Conservation (phyloP, 495 filamentous ascomycete genomes). For the Trichocladium uniseriatum region DNA sequence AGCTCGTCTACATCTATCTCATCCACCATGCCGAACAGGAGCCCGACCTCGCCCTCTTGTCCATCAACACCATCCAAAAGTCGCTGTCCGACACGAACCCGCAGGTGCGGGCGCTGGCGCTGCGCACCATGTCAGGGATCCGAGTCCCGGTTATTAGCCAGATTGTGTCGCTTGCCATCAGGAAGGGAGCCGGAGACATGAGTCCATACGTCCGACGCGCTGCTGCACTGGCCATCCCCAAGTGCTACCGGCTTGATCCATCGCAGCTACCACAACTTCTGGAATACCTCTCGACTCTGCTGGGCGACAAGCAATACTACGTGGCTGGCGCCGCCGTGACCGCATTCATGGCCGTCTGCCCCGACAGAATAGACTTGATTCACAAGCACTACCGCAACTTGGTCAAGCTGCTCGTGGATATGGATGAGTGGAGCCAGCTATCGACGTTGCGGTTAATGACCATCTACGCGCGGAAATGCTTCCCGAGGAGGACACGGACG, state of each 20-base stretch:
- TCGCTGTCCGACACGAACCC: conserved; percentile 87
- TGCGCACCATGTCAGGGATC: conserved; percentile 92
- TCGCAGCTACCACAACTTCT: conserved; percentile 72
- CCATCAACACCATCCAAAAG: conserved; percentile 98
- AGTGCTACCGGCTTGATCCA: conserved; percentile 91
- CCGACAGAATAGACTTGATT: conserved; percentile 73
- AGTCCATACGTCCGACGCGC: conserved; percentile 87
- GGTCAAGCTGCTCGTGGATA: conserved; percentile 86
- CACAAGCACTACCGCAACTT: conserved; percentile 81
- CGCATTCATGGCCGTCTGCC: conserved; percentile 83
- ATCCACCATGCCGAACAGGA: conserved; percentile 91
- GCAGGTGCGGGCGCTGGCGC: conserved; percentile 78
- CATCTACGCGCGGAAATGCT: conserved; percentile 77
- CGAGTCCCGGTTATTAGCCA: conserved; percentile 96
- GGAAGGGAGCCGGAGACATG: conserved; percentile 86
- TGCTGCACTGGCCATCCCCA: conserved; percentile 90
- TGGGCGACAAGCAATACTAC: conserved; percentile 89
- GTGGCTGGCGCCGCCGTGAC: conserved; percentile 86
- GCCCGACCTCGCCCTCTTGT: conserved; percentile 86
- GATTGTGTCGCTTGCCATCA: conserved; percentile 93
- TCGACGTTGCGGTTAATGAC: conserved; percentile 72
- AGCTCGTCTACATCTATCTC: conserved; percentile 95
- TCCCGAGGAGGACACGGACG: conserved; percentile 60
- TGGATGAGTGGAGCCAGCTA: conserved; percentile 97
- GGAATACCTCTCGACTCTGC: conserved; percentile 64